Percentiles rank a stretch among this genome's conserved stretches.
phyloP scores from a whole-genome alignment of 2,329 filamentous ascomycete genomes.

The Myriosclerotinia curreyana region DNA sequence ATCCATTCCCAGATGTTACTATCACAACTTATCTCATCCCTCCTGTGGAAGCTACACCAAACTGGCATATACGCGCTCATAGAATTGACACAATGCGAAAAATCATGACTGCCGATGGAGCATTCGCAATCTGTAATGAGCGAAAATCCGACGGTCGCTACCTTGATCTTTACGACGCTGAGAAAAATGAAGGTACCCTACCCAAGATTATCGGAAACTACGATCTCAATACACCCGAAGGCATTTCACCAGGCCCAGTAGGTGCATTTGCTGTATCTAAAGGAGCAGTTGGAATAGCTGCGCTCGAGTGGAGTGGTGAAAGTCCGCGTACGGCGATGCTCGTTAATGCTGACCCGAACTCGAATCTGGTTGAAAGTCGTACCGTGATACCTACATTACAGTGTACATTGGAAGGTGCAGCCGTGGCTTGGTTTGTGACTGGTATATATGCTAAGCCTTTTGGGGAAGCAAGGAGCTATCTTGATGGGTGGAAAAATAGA shows the following conservation, averaged over 20 bases:
- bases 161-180: constrained; percentile 49
- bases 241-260: constrained; percentile 48
- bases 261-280: constrained; percentile 56
- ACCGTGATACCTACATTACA: constrained; percentile 70
- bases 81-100: constrained; percentile 57
- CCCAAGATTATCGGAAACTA: constrained; percentile 60
- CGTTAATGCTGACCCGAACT: constrained; percentile 75
- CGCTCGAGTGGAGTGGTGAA: constrained; percentile 40
- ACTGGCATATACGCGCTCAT: constrained; percentile 69
- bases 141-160: constrained; percentile 48
- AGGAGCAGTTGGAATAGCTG: constrained; percentile 58
- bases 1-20: constrained; percentile 65
- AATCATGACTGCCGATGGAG: constrained; percentile 70
- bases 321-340: constrained; percentile 53
- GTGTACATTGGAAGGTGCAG: constrained; percentile 55
- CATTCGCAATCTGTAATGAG: constrained; percentile 65
- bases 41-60: constrained; percentile 54
- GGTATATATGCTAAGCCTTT: constrained; percentile 69
- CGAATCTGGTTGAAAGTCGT: constrained; percentile 69
- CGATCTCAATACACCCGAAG: constrained; percentile 53
- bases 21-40: constrained; percentile 65
- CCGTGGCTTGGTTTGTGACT: constrained; percentile 64
- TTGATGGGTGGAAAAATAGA: constrained; percentile 58
- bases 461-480: constrained; percentile 51
- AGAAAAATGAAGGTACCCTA: constrained; percentile 49